A percentile compares a stretch with the other conserved stretches of the same genome.
Evolutionary conservation across 2,329 filamentous ascomycete genomes (phyloP).

Genomic region (Teratosphaeria gauchensis): DNA sequence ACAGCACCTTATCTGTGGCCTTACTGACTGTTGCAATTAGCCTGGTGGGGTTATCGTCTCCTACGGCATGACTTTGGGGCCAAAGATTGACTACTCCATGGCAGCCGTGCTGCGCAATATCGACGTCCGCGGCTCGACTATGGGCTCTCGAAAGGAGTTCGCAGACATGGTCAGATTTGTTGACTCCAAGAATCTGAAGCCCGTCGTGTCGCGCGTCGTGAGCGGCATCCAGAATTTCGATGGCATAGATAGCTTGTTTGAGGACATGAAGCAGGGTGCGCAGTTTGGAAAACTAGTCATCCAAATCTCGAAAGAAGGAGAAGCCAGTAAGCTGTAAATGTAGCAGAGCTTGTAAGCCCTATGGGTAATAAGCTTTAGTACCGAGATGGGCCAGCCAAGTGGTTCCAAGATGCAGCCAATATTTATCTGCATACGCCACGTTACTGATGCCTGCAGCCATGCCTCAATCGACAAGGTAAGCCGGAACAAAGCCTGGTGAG

Average conservation of each 20-base stretch:
- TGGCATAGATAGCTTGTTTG: slow-evolving; percentile 74
- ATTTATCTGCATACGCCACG: background rate
- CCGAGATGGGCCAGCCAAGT: background rate
- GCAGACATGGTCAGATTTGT: slow-evolving; percentile 84
- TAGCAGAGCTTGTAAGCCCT: background rate
- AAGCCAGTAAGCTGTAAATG: slow-evolving; percentile 20
- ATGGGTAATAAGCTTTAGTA: background rate
- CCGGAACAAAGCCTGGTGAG: background rate
- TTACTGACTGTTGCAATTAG: slow-evolving; percentile 24
- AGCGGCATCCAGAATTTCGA: slow-evolving; percentile 64
- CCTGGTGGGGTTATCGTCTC: slow-evolving; percentile 71
- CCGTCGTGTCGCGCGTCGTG: slow-evolving; percentile 61
- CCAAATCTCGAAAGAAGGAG: slow-evolving; percentile 42
- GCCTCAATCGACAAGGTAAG: background rate
- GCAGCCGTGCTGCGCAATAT: slow-evolving; percentile 75
- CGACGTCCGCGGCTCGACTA: slow-evolving; percentile 75
- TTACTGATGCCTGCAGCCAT: background rate
- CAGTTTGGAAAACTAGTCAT: slow-evolving; percentile 94
- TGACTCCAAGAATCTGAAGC: slow-evolving; percentile 58
- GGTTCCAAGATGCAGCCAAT: background rate
- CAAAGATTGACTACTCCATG: slow-evolving; percentile 84
- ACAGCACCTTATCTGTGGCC: background rate
- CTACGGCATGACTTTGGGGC: slow-evolving; percentile 84
- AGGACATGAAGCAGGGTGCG: slow-evolving; percentile 73
- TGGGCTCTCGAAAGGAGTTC: slow-evolving; percentile 87